Percentiles rank a stretch among this genome's conserved stretches.
These are phyloP conservation scores for Phytophthora vignae DNA, from an alignment of 352 stramenopile species.

Conservation along the genomic window DNA sequence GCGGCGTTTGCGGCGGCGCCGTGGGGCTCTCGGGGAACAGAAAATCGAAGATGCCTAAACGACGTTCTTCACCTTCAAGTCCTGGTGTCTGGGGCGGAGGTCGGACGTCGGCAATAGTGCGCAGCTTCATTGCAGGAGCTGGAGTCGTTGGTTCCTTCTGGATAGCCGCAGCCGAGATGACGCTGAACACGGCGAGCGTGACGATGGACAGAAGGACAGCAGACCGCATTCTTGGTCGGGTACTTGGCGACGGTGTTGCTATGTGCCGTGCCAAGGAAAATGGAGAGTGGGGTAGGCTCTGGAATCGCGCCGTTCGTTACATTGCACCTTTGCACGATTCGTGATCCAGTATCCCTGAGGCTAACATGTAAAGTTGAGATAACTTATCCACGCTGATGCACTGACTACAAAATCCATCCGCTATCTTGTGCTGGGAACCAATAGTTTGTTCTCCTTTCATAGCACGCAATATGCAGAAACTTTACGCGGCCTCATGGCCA, in stretches of 20 bases:
- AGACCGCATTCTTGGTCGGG: not conserved
- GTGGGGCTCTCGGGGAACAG: not conserved
- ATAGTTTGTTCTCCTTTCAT: too few species aligned
- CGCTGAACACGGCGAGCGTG: not conserved
- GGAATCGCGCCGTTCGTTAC: too few species aligned
- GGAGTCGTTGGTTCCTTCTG: not conserved
- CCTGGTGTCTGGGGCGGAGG: not conserved
- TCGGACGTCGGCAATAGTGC: not conserved
- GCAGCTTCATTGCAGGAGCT: not conserved
- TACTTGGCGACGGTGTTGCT: not conserved
- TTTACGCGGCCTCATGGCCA: too few species aligned
- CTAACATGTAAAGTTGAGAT: too few species aligned
- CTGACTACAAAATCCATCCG: too few species aligned
- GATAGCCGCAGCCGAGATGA: not conserved
- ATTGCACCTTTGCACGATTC: too few species aligned
- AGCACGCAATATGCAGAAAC: too few species aligned
- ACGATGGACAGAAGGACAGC: not conserved
- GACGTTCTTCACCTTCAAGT: not conserved
- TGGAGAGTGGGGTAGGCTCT: too few species aligned
- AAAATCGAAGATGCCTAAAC: not conserved
- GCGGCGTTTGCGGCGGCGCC: not conserved
- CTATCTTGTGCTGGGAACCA: too few species aligned
- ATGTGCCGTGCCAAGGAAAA: too few species aligned
- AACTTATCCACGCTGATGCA: too few species aligned
- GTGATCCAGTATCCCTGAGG: too few species aligned